phyloP scores from a whole-genome alignment of 2,329 filamentous ascomycete genomes.

The Ophiostoma triangulosporum region DNA sequence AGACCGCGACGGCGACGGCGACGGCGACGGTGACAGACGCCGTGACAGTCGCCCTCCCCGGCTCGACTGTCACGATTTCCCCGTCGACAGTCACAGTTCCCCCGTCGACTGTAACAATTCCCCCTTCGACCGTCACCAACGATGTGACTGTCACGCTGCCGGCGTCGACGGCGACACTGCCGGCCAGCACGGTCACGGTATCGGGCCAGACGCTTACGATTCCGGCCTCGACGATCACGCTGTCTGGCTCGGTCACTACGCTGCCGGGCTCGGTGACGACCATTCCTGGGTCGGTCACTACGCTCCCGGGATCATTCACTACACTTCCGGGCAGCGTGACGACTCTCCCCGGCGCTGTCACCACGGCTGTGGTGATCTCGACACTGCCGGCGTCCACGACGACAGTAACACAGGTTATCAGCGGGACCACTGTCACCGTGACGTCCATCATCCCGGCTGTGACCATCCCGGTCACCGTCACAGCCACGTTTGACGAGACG shows the following conservation, averaged over 20 bases:
- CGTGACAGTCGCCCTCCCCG: conserved; percentile 10
- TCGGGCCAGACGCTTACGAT: conserved; percentile 4
- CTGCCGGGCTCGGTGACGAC: neutral
- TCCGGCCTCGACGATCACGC: conserved; percentile 10
- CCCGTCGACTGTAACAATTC: conserved; percentile 7
- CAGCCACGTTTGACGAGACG: conserved; percentile 8
- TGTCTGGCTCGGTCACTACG: conserved; percentile 2
- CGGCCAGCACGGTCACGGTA: conserved; percentile 7
- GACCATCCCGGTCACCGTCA: conserved; percentile 4
- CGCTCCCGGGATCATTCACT: conserved; percentile 4
- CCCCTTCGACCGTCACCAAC: conserved; percentile 5
- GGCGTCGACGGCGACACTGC: conserved; percentile 4
- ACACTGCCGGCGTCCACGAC: conserved; percentile 9
- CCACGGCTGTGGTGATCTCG: conserved; percentile 3
- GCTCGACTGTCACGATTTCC: conserved; percentile 5
- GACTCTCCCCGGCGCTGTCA: neutral
- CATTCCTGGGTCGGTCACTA: conserved; percentile 12
- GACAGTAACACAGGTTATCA: neutral
- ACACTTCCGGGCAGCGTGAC: conserved; percentile 11
- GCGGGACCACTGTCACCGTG: conserved; percentile 4
- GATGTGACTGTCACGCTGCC: neutral
- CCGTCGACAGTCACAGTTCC: conserved; percentile 2
- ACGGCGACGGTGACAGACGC: conserved; percentile 14
- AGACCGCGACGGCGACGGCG: neutral
- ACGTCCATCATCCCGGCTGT: conserved; percentile 10